Base-by-base conservation (phyloP, 2,329 filamentous ascomycete species). In the Hypoxylon sp. region DNA sequence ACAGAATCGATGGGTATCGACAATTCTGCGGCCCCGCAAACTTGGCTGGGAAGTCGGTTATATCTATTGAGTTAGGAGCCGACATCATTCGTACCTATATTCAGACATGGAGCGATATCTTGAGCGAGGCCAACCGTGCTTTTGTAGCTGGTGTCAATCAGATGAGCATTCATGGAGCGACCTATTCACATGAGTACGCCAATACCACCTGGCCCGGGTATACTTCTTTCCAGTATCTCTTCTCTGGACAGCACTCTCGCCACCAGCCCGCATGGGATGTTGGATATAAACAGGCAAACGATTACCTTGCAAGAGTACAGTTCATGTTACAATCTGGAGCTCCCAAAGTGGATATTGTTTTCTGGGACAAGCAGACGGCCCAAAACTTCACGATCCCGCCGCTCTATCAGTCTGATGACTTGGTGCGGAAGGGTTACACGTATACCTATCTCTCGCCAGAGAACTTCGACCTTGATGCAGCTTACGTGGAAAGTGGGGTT, bases 11-110 rank as follows among this genome's bases (percentile, higher is more conserved):
- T 44, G 39, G 39, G 15, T 44, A 21, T 21, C 39, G 39, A 44
- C 39, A 44, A n/a, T 44, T 44, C 13, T 44, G 39, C 7, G 39
- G 39, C 39, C 39, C 39, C 17, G 39, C 39, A n/a, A 44, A 44
- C 39, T 17, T 44, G 1, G 39, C 39, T 3, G 17, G 39, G 17
- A 44, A 21, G 15, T 44, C 39, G 4, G 39, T 44, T 21, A 44
- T 44, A 21, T 44, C 39, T 7, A 44, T 44, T 21, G 39, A 44
- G 39, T 8, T 44, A 21, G 39, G 39, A 44, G 39, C 39, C 17
- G 39, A 44, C 17, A 13, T 21, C 3, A 44, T 21, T 11, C 39
- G 39, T 11, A 44, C 39, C 17, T 44, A 44, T 44, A 19, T 44
- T 11, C 39, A 44, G 17, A 44, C 39, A 5, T 44, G 39, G 39